Evolutionary conservation across 345 rosid species (phyloP).

Genomic region (Corymbia maculata): DNA sequence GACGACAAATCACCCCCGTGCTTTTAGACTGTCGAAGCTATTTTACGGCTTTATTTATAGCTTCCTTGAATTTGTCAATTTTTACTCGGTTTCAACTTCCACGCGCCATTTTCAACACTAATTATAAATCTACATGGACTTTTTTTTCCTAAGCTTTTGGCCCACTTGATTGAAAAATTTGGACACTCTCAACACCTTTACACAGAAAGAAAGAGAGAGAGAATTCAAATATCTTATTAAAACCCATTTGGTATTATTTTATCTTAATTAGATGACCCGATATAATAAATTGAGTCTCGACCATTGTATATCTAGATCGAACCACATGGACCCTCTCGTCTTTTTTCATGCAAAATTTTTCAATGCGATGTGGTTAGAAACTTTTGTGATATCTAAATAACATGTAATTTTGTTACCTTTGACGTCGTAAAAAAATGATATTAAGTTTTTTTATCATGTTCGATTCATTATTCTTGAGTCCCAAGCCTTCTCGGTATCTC

Average conservation of each 20-base stretch:
- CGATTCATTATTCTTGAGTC: neutral
- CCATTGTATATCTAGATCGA: neutral
- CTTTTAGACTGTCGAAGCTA: neutral
- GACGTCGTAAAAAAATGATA: neutral
- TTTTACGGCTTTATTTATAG: neutral
- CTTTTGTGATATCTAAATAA: accelerated
- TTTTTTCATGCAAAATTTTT: accelerated
- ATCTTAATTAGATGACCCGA: neutral
- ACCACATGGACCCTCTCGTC: accelerated
- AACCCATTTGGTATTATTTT: neutral
- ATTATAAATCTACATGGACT: neutral
- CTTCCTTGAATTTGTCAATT: neutral
- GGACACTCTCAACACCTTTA: neutral
- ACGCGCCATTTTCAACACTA: neutral
- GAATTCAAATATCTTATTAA: neutral
- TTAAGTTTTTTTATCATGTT: neutral
- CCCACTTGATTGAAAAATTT: neutral
- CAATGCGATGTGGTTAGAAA: accelerated
- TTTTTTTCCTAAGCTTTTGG: neutral
- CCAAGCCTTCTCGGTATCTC: neutral
- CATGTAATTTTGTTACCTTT: neutral
- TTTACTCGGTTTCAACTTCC: neutral
- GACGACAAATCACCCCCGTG: neutral
- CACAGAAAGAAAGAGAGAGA: no score
- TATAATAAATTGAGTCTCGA: neutral